These are phyloP conservation scores for Leccinum longicurvipes DNA, from an alignment of 768 basidiomycete species.

Conservation along the genomic window DNA sequence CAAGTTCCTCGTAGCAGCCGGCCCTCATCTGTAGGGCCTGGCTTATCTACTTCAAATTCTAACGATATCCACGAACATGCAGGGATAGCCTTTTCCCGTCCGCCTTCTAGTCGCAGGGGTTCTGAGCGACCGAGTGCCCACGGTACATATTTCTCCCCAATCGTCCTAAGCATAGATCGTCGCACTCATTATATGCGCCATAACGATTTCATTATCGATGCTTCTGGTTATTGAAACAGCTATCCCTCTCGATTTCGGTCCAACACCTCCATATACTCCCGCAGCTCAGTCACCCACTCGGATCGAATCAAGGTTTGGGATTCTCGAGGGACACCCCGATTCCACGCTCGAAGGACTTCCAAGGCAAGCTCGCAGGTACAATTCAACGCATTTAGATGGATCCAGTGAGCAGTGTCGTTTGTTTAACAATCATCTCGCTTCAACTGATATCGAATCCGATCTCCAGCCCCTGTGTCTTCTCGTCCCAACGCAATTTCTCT, in stretches of 20 bases:
- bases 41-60: constrained; percentile 3
- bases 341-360: constrained; percentile 21
- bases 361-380: constrained; percentile 14
- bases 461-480: not conserved
- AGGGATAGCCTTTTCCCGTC: not conserved
- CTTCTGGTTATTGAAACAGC: not conserved
- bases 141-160: not conserved
- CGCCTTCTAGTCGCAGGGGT: constrained; percentile 3
- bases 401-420: not conserved
- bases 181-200: not conserved
- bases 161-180: not conserved
- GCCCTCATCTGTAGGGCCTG: constrained; percentile 24
- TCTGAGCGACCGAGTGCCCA: not conserved
- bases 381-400: not conserved
- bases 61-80: constrained; percentile 1
- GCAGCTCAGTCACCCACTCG: not conserved
- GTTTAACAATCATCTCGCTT: not conserved
- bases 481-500: not conserved
- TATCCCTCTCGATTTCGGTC: constrained; percentile 11
- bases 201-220: not conserved
- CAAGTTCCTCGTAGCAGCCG: constrained; percentile 30
- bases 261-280: constrained; percentile 26
- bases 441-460: not conserved
- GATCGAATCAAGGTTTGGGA: not conserved
- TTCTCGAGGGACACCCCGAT: constrained; percentile 6